Percentiles rank a stretch among this genome's conserved stretches.
Evolutionary conservation across 441 rosid genomes (phyloP).

Genomic region (Flueggea neowawraea): DNA sequence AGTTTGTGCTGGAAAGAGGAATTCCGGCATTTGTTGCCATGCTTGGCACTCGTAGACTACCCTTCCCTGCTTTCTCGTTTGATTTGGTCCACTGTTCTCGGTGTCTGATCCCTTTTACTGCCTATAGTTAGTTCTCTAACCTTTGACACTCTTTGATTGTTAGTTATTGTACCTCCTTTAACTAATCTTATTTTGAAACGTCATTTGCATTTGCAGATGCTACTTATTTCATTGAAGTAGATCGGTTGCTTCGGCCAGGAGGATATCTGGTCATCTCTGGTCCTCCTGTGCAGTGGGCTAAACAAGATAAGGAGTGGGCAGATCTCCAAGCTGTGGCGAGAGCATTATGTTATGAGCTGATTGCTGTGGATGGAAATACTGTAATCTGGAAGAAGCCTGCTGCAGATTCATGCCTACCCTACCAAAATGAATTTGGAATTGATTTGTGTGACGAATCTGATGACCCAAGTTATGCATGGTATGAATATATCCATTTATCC

Average conservation of each 20-base stretch:
- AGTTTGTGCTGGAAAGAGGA: constrained; percentile 92
- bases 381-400: constrained; percentile 94
- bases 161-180: not conserved
- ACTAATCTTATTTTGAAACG: no score
- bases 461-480: constrained; percentile 85
- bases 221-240: constrained; percentile 90
- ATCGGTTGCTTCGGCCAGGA: constrained; percentile 87
- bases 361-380: constrained; percentile 96
- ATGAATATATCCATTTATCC: constrained; percentile 8
- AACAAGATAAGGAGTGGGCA: constrained; percentile 99
- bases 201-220: constrained; percentile 55
- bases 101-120: constrained; percentile 92
- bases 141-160: not conserved
- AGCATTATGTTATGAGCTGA: constrained; percentile 84
- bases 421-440: constrained; percentile 85
- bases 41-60: constrained; percentile 98
- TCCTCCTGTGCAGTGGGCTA: constrained; percentile 98
- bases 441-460: constrained; percentile 76
- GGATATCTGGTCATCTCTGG: constrained; percentile 97
- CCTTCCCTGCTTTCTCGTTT: constrained; percentile 86
- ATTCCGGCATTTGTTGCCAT: constrained; percentile 95
- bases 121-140: constrained; percentile 64
- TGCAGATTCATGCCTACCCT: constrained; percentile 79
- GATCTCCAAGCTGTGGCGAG: constrained; percentile 96
- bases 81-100: constrained; percentile 91